Percentiles rank a stretch among this genome's conserved stretches.
These are phyloP conservation scores for Styphnolobium japonicum DNA, from an alignment of 306 rosid genomes.

Conservation along the genomic window DNA sequence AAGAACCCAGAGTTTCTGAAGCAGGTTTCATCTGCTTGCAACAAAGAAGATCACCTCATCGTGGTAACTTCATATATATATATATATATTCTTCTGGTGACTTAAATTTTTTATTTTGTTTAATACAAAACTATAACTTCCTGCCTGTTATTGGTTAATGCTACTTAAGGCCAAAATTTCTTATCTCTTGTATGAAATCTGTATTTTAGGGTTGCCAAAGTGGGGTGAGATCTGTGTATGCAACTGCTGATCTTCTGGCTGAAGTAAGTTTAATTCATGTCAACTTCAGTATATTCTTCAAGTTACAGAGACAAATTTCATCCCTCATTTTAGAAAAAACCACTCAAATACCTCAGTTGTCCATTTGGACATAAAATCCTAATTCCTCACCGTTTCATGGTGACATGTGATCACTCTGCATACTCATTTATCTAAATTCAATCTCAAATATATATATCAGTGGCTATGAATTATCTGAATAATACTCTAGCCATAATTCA, in stretches of 20 bases:
- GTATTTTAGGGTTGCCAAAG: conserved; percentile 74
- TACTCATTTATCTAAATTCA: background rate
- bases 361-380: background rate
- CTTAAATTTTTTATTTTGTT: conserved; percentile 12
- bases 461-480: background rate
- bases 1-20: conserved; percentile 67
- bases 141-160: background rate
- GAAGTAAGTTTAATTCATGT: conserved; percentile 43
- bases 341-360: background rate
- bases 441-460: background rate
- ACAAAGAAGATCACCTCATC: conserved; percentile 63
- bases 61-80: conserved; percentile 89
- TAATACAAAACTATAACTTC: conserved; percentile 36
- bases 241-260: conserved; percentile 56
- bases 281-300: background rate
- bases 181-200: background rate
- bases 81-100: background rate
- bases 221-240: conserved; percentile 77
- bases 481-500: background rate
- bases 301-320: background rate
- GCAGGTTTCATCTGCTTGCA: conserved; percentile 51
- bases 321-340: background rate
- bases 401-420: background rate
- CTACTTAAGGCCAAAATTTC: conserved; percentile 4
- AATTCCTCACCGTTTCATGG: background rate